Percentiles rank a stretch among this genome's conserved stretches.
Conservation (phyloP, 441 rosid species). For the Pelargonium fulgidum region DNA sequence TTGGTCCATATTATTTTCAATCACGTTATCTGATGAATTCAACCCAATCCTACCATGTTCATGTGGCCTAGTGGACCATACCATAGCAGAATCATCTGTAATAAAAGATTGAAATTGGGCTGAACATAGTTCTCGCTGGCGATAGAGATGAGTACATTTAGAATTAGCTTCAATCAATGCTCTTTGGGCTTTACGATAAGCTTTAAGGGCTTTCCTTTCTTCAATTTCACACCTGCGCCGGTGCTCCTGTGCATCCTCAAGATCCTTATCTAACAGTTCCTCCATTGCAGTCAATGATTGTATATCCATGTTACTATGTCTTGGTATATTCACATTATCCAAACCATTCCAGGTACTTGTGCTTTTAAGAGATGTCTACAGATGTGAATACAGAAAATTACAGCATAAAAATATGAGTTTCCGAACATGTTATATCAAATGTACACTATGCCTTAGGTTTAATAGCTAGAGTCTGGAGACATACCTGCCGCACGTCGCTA, state of each 20-base stretch:
- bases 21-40: conserved; percentile 29
- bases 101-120: conserved; percentile 60
- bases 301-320: conserved; percentile 36
- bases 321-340: conserved; percentile 35
- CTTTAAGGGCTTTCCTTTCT: conserved; percentile 85
- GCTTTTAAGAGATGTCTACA: conserved; percentile 41
- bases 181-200: conserved; percentile 79
- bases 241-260: conserved; percentile 76
- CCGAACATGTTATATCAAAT: conserved; percentile 17
- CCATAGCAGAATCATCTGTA: conserved; percentile 47
- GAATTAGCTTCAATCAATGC: conserved; percentile 84
- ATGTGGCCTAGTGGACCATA: conserved; percentile 44
- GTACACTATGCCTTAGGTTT: conserved; percentile 19
- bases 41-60: conserved; percentile 38
- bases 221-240: conserved; percentile 75
- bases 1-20: conserved; percentile 36
- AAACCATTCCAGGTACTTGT: conserved; percentile 37
- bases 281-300: conserved; percentile 58
- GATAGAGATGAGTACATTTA: conserved; percentile 67
- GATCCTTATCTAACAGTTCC: conserved; percentile 79
- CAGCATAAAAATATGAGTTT: conserved; percentile 1
- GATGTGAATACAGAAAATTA: conserved; percentile 15
- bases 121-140: conserved; percentile 67
- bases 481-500: conserved; percentile 42
- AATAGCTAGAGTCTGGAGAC: conserved; percentile 21